A percentile compares a stretch with the other conserved stretches of the same genome.
These are phyloP conservation scores for Cryptococcus sp. DNA, from an alignment of 1,284 basidiomycete genomes.

Conservation along the genomic window DNA sequence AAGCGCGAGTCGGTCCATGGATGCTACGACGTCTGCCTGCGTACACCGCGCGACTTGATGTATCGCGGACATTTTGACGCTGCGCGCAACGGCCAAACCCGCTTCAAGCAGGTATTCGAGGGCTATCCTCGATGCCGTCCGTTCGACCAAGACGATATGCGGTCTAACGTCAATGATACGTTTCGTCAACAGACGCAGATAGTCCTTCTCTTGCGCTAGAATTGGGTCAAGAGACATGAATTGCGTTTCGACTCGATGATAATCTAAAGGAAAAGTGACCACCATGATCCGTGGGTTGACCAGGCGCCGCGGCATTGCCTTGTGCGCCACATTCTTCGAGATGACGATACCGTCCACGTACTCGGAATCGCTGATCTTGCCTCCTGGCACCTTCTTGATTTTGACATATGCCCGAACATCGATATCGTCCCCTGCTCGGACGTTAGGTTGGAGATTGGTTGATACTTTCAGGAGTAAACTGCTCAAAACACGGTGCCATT, in stretches of 20 bases:
- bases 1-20: constrained; percentile 88
- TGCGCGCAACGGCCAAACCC: constrained; percentile 86
- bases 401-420: constrained; percentile 95
- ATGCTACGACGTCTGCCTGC: constrained; percentile 91
- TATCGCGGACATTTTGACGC: constrained; percentile 85
- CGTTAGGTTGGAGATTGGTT: constrained; percentile 50
- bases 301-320: constrained; percentile 60
- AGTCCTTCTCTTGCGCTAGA: constrained; percentile 91
- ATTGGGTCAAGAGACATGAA: constrained; percentile 93
- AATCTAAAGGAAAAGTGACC: constrained; percentile 93
- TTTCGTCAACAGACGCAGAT: constrained; percentile 82
- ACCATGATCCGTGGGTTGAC: constrained; percentile 85
- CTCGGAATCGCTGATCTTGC: constrained; percentile 86
- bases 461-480: constrained; percentile 59
- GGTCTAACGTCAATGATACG: constrained; percentile 89
- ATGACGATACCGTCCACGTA: constrained; percentile 97
- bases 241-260: constrained; percentile 88
- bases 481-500: constrained; percentile 84
- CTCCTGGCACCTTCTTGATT: constrained; percentile 98
- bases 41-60: constrained; percentile 89
- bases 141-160: constrained; percentile 88
- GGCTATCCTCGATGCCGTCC: constrained; percentile 87
- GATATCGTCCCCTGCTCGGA: constrained; percentile 71
- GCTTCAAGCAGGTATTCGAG: constrained; percentile 84
- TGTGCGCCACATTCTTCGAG: constrained; percentile 97